Conservation (phyloP, 1,284 basidiomycete genomes). For the Thelephora terrestris region DNA sequence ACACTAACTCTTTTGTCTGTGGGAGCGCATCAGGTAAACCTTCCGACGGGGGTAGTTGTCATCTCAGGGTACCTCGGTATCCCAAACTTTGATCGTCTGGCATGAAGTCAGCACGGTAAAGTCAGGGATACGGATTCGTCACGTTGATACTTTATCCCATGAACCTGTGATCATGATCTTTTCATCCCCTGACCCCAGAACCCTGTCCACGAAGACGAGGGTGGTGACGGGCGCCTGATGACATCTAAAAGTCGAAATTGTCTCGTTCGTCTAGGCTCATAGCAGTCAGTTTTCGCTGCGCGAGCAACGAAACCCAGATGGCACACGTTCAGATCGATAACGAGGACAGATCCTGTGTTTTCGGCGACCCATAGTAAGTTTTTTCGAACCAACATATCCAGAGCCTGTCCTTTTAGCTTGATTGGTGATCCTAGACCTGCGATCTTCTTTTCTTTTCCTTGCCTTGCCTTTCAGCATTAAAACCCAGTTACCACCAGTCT, state of each 20-base stretch:
- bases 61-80: slow-evolving; percentile 45
- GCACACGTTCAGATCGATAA: slow-evolving; percentile 66
- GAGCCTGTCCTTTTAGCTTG: slow-evolving; percentile 61
- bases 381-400: slow-evolving; percentile 57
- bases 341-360: slow-evolving; percentile 65
- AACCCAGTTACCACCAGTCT: neutral
- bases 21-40: slow-evolving; percentile 2
- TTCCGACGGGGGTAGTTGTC: slow-evolving; percentile 4
- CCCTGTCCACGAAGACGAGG: slow-evolving; percentile 51
- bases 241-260: slow-evolving; percentile 63
- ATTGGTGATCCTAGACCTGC: slow-evolving; percentile 72
- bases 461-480: slow-evolving; percentile 40
- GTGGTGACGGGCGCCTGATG: slow-evolving; percentile 84
- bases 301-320: neutral
- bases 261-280: slow-evolving; percentile 61
- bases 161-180: slow-evolving; percentile 72
- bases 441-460: slow-evolving; percentile 60
- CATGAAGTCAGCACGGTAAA: slow-evolving; percentile 8
- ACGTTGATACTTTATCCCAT: slow-evolving; percentile 67
- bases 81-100: slow-evolving; percentile 78
- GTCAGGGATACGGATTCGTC: neutral
- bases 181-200: slow-evolving; percentile 24
- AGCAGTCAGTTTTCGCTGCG: slow-evolving; percentile 4
- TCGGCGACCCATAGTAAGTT: slow-evolving; percentile 78
- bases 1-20: slow-evolving; percentile 62